These are phyloP conservation scores for Anisogramma anomala DNA, from an alignment of 2,329 filamentous ascomycete genomes.

Conservation along the genomic window DNA sequence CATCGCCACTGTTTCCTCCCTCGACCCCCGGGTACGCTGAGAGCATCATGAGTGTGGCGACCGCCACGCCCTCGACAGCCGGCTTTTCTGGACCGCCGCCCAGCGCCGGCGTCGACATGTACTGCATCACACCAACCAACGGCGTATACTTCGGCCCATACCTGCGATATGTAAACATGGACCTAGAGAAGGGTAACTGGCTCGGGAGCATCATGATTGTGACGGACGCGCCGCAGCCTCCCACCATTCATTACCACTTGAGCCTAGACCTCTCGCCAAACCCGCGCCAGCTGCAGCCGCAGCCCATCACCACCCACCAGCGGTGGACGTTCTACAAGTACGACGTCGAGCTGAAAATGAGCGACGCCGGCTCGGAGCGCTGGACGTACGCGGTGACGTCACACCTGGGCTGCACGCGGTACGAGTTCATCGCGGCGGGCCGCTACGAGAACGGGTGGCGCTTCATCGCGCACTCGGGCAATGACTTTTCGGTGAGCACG, in stretches of 20 bases:
- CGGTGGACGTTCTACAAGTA: constrained; percentile 95
- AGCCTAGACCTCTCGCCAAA: constrained; percentile 87
- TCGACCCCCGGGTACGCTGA: constrained; percentile 76
- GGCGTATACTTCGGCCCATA: constrained; percentile 98
- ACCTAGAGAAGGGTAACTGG: constrained; percentile 83
- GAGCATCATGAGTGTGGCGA: constrained; percentile 72
- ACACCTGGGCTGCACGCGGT: constrained; percentile 91
- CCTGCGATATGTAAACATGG: constrained; percentile 93
- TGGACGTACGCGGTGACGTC: constrained; percentile 99
- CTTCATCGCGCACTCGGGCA: constrained; percentile 90
- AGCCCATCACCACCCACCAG: constrained; percentile 78
- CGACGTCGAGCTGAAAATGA: constrained; percentile 81
- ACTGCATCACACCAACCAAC: constrained; percentile 86
- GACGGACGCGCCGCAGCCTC: constrained; percentile 81
- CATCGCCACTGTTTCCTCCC: constrained; percentile 73
- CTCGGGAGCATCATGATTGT: constrained; percentile 87
- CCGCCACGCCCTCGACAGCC: constrained; percentile 61
- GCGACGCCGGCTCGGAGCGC: constrained; percentile 64
- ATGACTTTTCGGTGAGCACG: constrained; percentile 85
- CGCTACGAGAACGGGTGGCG: constrained; percentile 86
- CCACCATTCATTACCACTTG: constrained; percentile 90
- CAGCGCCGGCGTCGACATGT: constrained; percentile 80
- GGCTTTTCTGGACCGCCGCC: constrained; percentile 86
- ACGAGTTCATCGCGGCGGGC: constrained; percentile 91
- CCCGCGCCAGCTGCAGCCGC: constrained; percentile 71